Evolutionary conservation across 306 rosid genomes (phyloP).

Genomic region (Geum urbanum): DNA sequence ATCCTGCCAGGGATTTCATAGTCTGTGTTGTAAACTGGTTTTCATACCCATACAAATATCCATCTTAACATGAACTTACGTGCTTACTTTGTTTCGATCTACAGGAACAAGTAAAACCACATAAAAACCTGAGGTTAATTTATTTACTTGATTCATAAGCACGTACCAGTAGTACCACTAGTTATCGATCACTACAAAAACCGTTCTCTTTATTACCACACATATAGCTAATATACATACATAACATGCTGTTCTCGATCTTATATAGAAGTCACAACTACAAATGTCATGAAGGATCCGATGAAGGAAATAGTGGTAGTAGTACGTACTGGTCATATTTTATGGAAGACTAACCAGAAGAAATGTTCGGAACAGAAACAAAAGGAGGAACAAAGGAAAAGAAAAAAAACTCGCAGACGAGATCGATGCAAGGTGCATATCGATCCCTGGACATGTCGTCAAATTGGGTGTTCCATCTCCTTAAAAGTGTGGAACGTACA

Average conservation of each 20-base stretch:
- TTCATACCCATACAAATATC: too few relatives aligned
- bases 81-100: too few relatives aligned
- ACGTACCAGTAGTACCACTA: too few relatives aligned
- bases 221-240: not conserved
- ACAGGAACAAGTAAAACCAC: too few relatives aligned
- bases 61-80: too few relatives aligned
- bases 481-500: not conserved
- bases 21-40: too few relatives aligned
- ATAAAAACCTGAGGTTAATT: too few relatives aligned
- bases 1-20: too few relatives aligned
- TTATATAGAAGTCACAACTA: not conserved
- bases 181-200: not conserved
- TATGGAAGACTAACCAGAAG: not conserved
- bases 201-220: not conserved
- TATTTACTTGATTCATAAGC: too few relatives aligned
- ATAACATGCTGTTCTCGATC: not conserved
- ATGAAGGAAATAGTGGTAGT: not conserved
- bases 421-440: slow-evolving; percentile 29
- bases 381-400: not conserved
- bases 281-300: not conserved
- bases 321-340: not conserved
- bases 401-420: slow-evolving; percentile 20
- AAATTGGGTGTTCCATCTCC: slow-evolving; percentile 42
- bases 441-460: slow-evolving; percentile 48
- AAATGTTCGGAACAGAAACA: slow-evolving; percentile 4